Base-by-base conservation (phyloP, 2,329 filamentous ascomycete species). In the Fusarium siculi region DNA sequence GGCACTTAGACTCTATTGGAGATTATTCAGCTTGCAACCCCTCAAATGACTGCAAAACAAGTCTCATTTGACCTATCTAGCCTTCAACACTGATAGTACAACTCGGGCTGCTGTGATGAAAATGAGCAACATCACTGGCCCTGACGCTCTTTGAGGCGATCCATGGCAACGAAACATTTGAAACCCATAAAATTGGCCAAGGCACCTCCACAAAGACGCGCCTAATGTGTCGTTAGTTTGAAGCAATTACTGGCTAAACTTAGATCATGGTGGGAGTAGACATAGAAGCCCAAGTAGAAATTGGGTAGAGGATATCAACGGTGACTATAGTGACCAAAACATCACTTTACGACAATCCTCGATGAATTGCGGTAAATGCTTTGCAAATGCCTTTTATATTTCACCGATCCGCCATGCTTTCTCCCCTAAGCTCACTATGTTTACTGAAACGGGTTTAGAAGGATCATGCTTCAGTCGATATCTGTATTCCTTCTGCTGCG, bases 401-500 rank as follows among this genome's bases (percentile, higher is more conserved):
- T 36, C 50, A 28, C 16, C 34, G 23, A 53, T 37, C 19, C 18
- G 40, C 23, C n/a, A n/a, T 57, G n/a, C 30, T 25, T 34, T 25
- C n/a, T 23, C 14, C 23, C 9, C 30, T 34, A 10, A 21, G 19
- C 19, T 28, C 19, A 9, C n/a, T 28, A 15, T 28, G 34, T 34
- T 25, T 25, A 57, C 42, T 12, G 19, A 34, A 36, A 19, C 11
- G n/a, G 25, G 23, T 10, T 54, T 9, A n/a, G 15, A 34, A 36
- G 42, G 19, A 12, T 71, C 18, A 70, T 42, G 73, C 75, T 74
- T 88, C 86, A 1, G 85, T 87, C 34, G 85, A 86, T 16, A 82
- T 77, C 66, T 86, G 82, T 18, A 88, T 81, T 1, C 85, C 85
- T 76, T 90, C 90, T 65, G 93, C 92, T 42, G 90, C 90, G 66